Evolutionary conservation across 371 early-diverging fungal species (phyloP).

Genomic region (Mucor circinelloides): DNA sequence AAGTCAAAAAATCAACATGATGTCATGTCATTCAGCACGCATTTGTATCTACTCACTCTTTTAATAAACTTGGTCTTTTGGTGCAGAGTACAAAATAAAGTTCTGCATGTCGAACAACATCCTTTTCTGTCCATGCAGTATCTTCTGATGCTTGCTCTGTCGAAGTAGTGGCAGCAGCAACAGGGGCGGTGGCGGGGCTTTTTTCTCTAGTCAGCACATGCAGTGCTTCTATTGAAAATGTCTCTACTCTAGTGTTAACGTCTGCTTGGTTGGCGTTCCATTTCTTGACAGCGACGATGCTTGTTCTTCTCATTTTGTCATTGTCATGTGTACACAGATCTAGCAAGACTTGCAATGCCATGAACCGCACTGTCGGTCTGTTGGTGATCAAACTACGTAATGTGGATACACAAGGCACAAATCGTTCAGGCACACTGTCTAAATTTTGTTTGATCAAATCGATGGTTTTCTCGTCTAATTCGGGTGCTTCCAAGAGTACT

Average conservation of each 20-base stretch:
- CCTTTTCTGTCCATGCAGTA: conserved; percentile 36
- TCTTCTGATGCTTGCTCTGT: conserved; percentile 2
- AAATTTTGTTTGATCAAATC: conserved; percentile 33
- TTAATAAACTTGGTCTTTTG: conserved; percentile 40
- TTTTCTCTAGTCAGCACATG: conserved; percentile 27
- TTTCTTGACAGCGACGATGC: conserved; percentile 64
- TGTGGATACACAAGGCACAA: conserved; percentile 43
- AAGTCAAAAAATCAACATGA: background rate
- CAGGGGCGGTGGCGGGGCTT: conserved; percentile 2
- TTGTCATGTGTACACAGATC: conserved; percentile 39
- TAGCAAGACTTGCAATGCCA: conserved; percentile 39
- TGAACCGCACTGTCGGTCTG: conserved; percentile 31
- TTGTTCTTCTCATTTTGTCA: conserved; percentile 47
- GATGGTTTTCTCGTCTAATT: conserved; percentile 31
- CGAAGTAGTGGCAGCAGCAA: too few relatives aligned
- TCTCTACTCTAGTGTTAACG: conserved; percentile 51
- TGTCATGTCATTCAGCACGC: conserved; percentile 3
- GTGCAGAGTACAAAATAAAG: conserved; percentile 47
- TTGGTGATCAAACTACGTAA: conserved; percentile 38
- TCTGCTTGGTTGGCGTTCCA: conserved; percentile 62
- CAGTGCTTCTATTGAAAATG: conserved; percentile 52
- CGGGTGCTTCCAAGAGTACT: conserved; percentile 47
- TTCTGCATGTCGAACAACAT: conserved; percentile 44
- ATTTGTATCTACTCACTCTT: conserved; percentile 33
- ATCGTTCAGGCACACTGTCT: conserved; percentile 37